Evolutionary conservation across 106 monocot genomes (phyloP), one percentile per base, ranked within the genome.

Genomic region (Allium cepa): DNA sequence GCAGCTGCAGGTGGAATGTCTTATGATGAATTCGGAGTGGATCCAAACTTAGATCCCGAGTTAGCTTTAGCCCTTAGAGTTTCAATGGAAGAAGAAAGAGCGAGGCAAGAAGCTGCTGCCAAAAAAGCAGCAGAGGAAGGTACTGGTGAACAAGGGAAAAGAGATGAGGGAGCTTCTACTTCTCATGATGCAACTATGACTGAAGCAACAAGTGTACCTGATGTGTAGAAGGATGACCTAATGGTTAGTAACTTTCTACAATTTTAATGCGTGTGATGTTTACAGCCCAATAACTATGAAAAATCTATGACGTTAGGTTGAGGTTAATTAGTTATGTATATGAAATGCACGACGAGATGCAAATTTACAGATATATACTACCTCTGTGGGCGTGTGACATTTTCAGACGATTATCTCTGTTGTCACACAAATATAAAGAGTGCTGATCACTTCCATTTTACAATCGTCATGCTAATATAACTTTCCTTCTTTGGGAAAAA

Each of bases 61-160:
- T 73, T 99, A 71, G 97, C 97, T 60, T 87, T 99, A 72, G 97
- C 97, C 9, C 84, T 99, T 68, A 73, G 97, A 71, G 84, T 99
- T 74, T 99, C 97, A 53, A 99, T 99, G 97, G 97, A 99, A 78
- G 97, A 99, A 59, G 97, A 99, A 72, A 83, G 97, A 56, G 92
- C 97, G 50, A 86, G 97, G 57, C 97, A 92, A 75, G 97, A 99
- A 84, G 92, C 97, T 69, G 92, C 86, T 70, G 92, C 97, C 0
- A 92, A 92, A 73, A 99, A 90, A 63, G 89, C 97, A 53, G 84
- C 92, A 68, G 97, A 92, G 55, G 97, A 92, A 13, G 69, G 80
- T 70, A 15, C 53, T 55, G 46, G 85, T 63, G 78, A 81, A 52
- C 70, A 87, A 63, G 91, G 82, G 63, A 90, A 83, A 69, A 77